Evolutionary conservation across 1,284 basidiomycete species (phyloP), one percentile per base, ranked within the genome.

Genomic region (Agroathelia rolfsii): DNA sequence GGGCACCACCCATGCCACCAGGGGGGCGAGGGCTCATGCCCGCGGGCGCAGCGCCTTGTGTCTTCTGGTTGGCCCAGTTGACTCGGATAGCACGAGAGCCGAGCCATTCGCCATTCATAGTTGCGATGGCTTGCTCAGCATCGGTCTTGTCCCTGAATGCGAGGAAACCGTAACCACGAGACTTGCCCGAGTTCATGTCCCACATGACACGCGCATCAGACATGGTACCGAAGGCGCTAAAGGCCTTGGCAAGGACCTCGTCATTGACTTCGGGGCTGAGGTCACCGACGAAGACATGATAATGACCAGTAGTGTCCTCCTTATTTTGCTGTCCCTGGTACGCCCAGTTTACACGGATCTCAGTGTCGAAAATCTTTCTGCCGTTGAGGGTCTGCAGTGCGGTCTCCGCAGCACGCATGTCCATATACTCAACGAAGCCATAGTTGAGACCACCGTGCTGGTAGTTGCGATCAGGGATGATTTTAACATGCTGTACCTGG

Each of bases 11-110:
- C 21, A 59, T 53, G 21, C 55, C 52, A 36, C 59, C 61, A 23
- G 64, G 53, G 10, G 66, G 68, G 24, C 59, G 42, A 32, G 43
- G 41, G 13, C 34, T 24, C 24, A 32, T 24, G 14, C 42, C 36
- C 14, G 6, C 30, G 34, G 49, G 45, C 12, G 37, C 48, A 15
- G 53, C 66, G 39, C 80, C 81, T 58, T 90, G 86, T 15, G 89
- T 95, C 69, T 97, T 97, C 63, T 93, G 93, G 65, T 95, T 97
- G 30, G 94, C 94, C 94, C 94, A 99, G 65, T 99, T 98, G 59
- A 98, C 93, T 42, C 94, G 83, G 51, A 99, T 97, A 35, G 93
- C 90, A 41, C 95, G 79, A 28, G 88, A 88, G 31, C 94, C 94
- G 25, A 99, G 74, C 92, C 90, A 98, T 68, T 98, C 94, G 36